Percentiles rank a stretch among this genome's conserved stretches.
Conservation (phyloP, 2,329 filamentous ascomycete species). For the Aspergillus fischeri region DNA sequence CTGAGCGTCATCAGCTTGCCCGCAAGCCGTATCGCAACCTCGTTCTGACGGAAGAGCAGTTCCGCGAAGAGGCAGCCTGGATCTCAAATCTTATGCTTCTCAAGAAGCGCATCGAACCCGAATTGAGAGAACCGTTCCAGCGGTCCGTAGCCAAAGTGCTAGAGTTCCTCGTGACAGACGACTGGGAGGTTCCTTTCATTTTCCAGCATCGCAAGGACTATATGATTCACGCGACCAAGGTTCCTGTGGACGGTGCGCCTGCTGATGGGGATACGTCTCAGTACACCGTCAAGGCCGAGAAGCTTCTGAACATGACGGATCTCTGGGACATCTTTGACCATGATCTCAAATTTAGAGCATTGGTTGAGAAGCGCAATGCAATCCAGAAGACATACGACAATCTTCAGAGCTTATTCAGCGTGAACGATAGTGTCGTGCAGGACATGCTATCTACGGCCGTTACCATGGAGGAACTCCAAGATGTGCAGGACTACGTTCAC, state of each 20-base stretch:
- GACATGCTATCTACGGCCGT: constrained; percentile 75
- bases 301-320: constrained; percentile 86
- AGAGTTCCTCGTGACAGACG: constrained; percentile 90
- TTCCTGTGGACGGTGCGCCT: constrained; percentile 56
- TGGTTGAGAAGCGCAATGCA: constrained; percentile 85
- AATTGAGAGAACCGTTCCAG: constrained; percentile 77
- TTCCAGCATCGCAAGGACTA: constrained; percentile 99
- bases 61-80: constrained; percentile 87
- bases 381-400: constrained; percentile 75
- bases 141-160: constrained; percentile 87
- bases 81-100: constrained; percentile 86
- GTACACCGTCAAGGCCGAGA: constrained; percentile 73
- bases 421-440: constrained; percentile 72
- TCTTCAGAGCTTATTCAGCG: constrained; percentile 61
- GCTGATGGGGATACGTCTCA: constrained; percentile 68
- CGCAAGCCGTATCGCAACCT: constrained; percentile 83
- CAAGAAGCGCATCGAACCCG: constrained; percentile 70
- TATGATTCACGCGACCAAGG: constrained; percentile 79
- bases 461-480: constrained; percentile 92
- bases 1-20: constrained; percentile 90
- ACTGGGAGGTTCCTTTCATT: constrained; percentile 94
- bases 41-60: constrained; percentile 75
- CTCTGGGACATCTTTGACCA: constrained; percentile 93
- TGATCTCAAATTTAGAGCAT: constrained; percentile 89
- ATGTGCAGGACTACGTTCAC: constrained; percentile 92